Base-by-base conservation (phyloP, 352 stramenopile genomes). In the Phytophthora ohioensis region DNA sequence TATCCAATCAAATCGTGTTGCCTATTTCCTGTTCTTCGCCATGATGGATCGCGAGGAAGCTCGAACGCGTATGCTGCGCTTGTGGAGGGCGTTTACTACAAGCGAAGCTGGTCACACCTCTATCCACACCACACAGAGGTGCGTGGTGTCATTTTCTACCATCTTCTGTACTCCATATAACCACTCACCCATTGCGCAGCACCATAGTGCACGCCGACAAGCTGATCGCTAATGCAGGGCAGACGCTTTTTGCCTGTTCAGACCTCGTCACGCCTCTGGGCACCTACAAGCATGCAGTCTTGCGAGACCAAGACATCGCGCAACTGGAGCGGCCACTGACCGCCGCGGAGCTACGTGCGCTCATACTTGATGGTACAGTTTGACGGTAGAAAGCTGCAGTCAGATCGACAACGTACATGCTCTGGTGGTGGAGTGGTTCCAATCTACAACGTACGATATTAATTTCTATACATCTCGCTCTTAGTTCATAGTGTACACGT, bases 231-330 rank as follows among this genome's bases (percentile, higher is more conserved):
- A 95, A 94, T 48, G 84, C 69, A n/a, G 76, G 76, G 3, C 88
- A 95, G 57, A 89, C 76, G 42, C 78, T 95, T 34, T 87, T 94
- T 30, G 88, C 69, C 1, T 79, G 74, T 35, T 74, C 68, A 15
- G 79, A 87, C 54, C 75, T 95, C 10, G 56, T 69, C 8, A 93
- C 86, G 38, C 86, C 88, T 15, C 67, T 95, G 6, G 88, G 88
- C 2, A 83, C 67, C 17, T 95, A 94, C 58, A 69, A 70, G 32
- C 78, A 82, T 57, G 86, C 85, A 1, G 76, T 94, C 6, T 42
- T 95, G 39, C 81, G 85, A 43, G 75, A 82, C 15, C 57, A 73
- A 17, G 86, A 93, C 43, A 52, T 94, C 7, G 72, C 78, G 2
- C 71, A 90, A 21, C 51, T 93, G 3, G 76, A 91, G 53, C 74